Evolutionary conservation across 2,329 filamentous ascomycete genomes (phyloP), one percentile per base, ranked within the genome.

Genomic region (Dryadomyces quercivorus): DNA sequence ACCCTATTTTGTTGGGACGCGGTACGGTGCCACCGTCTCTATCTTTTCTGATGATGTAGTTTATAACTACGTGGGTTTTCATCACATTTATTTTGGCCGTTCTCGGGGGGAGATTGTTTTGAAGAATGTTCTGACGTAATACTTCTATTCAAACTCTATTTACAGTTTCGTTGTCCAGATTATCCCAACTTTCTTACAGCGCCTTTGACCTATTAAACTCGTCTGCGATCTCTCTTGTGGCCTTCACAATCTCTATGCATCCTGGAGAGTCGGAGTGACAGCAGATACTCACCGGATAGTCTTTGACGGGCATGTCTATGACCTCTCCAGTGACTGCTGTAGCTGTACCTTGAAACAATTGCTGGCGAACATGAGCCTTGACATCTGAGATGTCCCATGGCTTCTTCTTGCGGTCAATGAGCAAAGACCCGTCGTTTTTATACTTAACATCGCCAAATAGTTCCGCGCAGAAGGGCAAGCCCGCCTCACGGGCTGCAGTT

Each of bases 381-480:
- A 72, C 67, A 42, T 72, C 70, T 7, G 65, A 65, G 0, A 64
- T 54, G 22, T 67, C 62, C 68, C 70, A 72, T 1, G 70, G 65
- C 69, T 80, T 78, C 68, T 81, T 81, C 67, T 80, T 78, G 36
- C 78, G 70, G 73, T 56, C 75, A 64, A 62, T 56, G 3, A 63
- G 57, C 16, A 65, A 50, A 8, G 51, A 56, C 0, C 61, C 62
- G n/a, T 63, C 62, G 6, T 58, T 50, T 3, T 50, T 51, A 20
- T 65, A 65, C 52, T 63, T 62, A n/a, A 65, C 63, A 15, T 65
- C 63, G 1, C 58, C 62, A 40, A 61, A 65, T 34, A 61, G 60
- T 55, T 65, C 63, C 2, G 60, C 63, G 56, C 59, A 60, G 44
- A 65, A 65, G 36, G 60, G 58, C 2, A 65, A 55, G 8, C 60